These are phyloP conservation scores for Massariosphaeria phaeospora DNA, from an alignment of 495 filamentous ascomycete genomes.

Conservation along the genomic window DNA sequence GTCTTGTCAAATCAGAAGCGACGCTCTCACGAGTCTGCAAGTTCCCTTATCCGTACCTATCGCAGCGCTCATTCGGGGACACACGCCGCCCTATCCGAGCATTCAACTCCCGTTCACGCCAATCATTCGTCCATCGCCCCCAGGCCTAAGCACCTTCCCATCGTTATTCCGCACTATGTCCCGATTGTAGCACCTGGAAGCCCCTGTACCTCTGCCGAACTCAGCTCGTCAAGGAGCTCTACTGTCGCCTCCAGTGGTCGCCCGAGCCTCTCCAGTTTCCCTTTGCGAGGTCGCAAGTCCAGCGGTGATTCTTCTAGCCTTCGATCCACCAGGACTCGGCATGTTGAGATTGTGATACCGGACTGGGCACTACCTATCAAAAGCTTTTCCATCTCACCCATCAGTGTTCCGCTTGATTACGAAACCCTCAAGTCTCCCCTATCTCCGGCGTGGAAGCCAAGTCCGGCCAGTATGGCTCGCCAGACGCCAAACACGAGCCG, in stretches of 20 bases:
- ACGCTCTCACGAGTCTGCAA: conserved; percentile 25
- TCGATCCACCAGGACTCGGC: conserved; percentile 36
- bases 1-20: conserved; percentile 14
- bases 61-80: conserved; percentile 17
- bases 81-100: conserved; percentile 9
- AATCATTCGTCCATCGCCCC: conserved; percentile 21
- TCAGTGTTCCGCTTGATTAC: not conserved
- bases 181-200: conserved; percentile 31
- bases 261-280: conserved; percentile 31
- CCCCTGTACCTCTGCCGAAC: conserved; percentile 25
- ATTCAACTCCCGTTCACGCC: conserved; percentile 12
- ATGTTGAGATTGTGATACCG: conserved; percentile 43
- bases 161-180: conserved; percentile 41
- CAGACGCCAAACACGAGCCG: conserved; percentile 42
- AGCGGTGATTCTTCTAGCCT: conserved; percentile 21
- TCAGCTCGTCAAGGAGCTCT: conserved; percentile 26
- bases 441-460: conserved; percentile 10
- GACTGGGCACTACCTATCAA: conserved; percentile 38
- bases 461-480: conserved; percentile 37
- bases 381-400: conserved; percentile 27
- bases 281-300: conserved; percentile 31
- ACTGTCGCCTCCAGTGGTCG: conserved; percentile 24
- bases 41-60: conserved; percentile 15
- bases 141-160: conserved; percentile 43
- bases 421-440: not conserved